phyloP scores from a whole-genome alignment of 208 protist genomes.

The Crithidia mellificae region DNA sequence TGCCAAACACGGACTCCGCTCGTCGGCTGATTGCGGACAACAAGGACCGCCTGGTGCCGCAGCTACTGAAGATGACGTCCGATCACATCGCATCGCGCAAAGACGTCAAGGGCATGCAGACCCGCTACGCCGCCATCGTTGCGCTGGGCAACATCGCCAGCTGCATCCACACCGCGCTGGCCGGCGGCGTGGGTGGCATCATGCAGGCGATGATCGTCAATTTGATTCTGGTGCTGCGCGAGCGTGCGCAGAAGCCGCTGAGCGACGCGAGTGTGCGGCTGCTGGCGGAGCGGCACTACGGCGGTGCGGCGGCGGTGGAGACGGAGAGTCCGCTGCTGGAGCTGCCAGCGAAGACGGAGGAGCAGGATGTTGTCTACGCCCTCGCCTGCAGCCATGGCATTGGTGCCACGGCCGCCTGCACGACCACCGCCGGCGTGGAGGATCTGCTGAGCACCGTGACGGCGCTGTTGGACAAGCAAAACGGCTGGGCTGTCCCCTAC shows the following conservation, averaged over 20 bases:
- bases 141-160: constrained; percentile 56
- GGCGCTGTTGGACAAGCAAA: constrained; percentile 48
- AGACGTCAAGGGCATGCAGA: constrained; percentile 36
- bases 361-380: constrained; percentile 39
- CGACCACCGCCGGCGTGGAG: constrained; percentile 55
- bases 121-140: constrained; percentile 58
- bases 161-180: constrained; percentile 54
- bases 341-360: constrained; percentile 38
- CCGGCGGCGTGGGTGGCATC: constrained; percentile 37
- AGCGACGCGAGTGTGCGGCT: constrained; percentile 23
- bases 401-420: constrained; percentile 57
- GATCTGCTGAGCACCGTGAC: constrained; percentile 45
- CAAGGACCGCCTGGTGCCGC: constrained; percentile 56
- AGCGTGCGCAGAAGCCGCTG: constrained; percentile 32
- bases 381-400: constrained; percentile 54
- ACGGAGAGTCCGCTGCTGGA: constrained; percentile 29
- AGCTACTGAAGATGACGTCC: constrained; percentile 63
- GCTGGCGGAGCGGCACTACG: constrained; percentile 21
- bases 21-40: constrained; percentile 65
- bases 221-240: constrained; percentile 48
- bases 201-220: constrained; percentile 57
- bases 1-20: constrained; percentile 51
- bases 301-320: constrained; percentile 7
- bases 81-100: constrained; percentile 29
- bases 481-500: constrained; percentile 48